A percentile compares a stretch with the other conserved stretches of the same genome.
Conservation (phyloP, 2,329 filamentous ascomycete genomes). For the Fusarium sulawesiense region DNA sequence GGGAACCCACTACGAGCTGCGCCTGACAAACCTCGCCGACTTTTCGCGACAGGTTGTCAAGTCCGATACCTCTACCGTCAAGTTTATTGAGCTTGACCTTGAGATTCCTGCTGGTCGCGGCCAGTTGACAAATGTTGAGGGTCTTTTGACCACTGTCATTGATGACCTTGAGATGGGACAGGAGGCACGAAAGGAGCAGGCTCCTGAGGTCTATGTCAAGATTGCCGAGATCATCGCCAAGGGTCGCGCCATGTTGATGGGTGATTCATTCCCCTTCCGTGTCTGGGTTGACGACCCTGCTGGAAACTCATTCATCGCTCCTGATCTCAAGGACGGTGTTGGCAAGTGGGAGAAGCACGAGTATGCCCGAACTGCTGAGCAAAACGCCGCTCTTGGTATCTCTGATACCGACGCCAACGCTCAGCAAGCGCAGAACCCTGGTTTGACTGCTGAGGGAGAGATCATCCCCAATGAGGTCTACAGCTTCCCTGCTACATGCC, state of each 20-base stretch:
- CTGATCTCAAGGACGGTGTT: constrained; percentile 80
- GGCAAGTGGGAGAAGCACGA: constrained; percentile 91
- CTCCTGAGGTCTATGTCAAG: constrained; percentile 82
- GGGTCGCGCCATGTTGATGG: constrained; percentile 80
- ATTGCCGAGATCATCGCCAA: constrained; percentile 80
- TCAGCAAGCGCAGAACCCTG: constrained; percentile 64
- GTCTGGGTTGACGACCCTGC: constrained; percentile 89
- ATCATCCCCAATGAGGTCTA: constrained; percentile 94
- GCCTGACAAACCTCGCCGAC: constrained; percentile 77
- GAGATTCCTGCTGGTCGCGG: constrained; percentile 93
- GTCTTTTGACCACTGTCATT: constrained; percentile 80
- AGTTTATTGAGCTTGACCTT: constrained; percentile 90
- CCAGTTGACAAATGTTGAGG: constrained; percentile 93
- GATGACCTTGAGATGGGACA: constrained; percentile 86
- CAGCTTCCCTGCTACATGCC: constrained; percentile 90
- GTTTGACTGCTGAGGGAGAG: constrained; percentile 71
- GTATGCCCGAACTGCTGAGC: constrained; percentile 83
- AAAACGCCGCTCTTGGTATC: constrained; percentile 88
- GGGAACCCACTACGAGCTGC: constrained; percentile 85
- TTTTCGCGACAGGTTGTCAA: constrained; percentile 91
- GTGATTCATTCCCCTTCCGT: constrained; percentile 86
- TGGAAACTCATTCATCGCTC: constrained; percentile 97
- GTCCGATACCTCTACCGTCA: constrained; percentile 85
- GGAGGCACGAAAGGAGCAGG: constrained; percentile 79
- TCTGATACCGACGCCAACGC: constrained; percentile 69